Base-by-base conservation (phyloP, 2,329 filamentous ascomycete genomes). In the Fusarium subtropicale region DNA sequence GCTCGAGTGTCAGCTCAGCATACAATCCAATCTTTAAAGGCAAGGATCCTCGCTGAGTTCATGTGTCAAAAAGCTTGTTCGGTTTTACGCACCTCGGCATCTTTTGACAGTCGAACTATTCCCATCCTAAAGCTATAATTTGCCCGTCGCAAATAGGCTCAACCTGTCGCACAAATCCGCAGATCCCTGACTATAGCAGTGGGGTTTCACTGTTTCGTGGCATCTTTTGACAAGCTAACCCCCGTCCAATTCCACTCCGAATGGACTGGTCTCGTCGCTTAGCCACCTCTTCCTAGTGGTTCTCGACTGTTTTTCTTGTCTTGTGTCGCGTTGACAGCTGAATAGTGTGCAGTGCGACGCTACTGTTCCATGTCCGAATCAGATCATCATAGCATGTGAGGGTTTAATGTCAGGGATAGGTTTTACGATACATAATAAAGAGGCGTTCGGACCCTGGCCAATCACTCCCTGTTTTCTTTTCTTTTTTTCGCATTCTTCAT, bases 181-280 rank as follows among this genome's bases (percentile, higher is more conserved):
- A 24, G 26, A 22, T 24, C 33, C 50, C 33, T 56, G 33, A 31
- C n/a, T 46, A 22, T 33, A 34, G 12, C 16, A 33, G 56, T 53
- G 55, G 56, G 38, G 56, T 46, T 26, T 16, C 9, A 5, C 20
- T 26, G 33, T 47, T 47, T 46, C 56, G 56, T 60, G 56, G 56
- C 56, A 60, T n/a, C 13, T 10, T 56, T 39, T 56, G 28, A 56
- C 20, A 47, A 56, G 56, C 41, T 28, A 7, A 8, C 28, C n/a
- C 18, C 13, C 20, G 30, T 42, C 12, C 3, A 52, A 34, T 52
- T 10, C 56, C 56, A 56, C 56, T 41, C 41, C 41, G 51, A 56
- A n/a, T 60, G 51, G 56, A 33, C 56, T 56, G 26, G 56, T 28
- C 20, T 12, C 24, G 41, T 60, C 56, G 56, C 39, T 56, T 56